These are phyloP conservation scores for Acer yangbiense DNA, from an alignment of 345 rosid species.

Conservation along the genomic window DNA sequence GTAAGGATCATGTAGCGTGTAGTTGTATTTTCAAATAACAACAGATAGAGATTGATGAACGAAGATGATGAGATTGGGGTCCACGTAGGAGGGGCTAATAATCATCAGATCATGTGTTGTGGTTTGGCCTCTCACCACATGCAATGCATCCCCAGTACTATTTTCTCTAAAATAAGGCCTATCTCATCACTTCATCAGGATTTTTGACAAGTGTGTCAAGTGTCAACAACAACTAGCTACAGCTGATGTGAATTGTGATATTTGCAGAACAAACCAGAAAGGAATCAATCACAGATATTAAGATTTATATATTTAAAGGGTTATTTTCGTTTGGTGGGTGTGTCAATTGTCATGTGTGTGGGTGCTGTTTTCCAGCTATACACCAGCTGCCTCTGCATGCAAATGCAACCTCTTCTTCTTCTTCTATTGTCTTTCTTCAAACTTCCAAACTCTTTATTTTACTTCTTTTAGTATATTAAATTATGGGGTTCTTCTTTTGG, in stretches of 20 bases:
- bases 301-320: neutral
- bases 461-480: neutral
- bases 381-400: neutral
- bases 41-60: neutral
- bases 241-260: too few relatives aligned
- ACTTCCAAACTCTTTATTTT: neutral
- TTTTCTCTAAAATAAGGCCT: too few relatives aligned
- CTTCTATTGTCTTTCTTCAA: neutral
- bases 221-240: too few relatives aligned
- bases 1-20: neutral
- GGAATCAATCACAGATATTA: too few relatives aligned
- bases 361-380: constrained; percentile 3
- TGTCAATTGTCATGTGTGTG: too few relatives aligned
- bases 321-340: neutral
- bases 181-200: too few relatives aligned
- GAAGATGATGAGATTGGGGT: neutral
- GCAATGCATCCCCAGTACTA: neutral
- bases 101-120: neutral
- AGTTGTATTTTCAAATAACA: neutral
- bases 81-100: neutral
- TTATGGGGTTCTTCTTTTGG: neutral
- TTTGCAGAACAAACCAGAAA: too few relatives aligned
- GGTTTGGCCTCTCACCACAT: neutral
- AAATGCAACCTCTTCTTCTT: neutral
- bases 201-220: too few relatives aligned